Base-by-base conservation (phyloP, 2,329 filamentous ascomycete genomes). In the Pseudodiploospora longispora region DNA sequence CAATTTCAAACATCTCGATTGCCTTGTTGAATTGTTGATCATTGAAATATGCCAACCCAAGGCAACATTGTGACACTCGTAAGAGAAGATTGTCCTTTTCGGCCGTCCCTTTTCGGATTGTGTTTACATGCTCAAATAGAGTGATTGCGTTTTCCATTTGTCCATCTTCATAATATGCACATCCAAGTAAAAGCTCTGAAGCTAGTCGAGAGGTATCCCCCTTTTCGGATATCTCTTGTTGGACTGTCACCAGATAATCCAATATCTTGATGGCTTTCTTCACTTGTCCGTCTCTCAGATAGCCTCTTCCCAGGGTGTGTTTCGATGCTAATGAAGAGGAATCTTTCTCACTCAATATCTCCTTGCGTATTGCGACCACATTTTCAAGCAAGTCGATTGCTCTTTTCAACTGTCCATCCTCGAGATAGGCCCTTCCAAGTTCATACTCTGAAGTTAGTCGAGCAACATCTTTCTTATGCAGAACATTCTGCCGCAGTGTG, bases 301-400 rank as follows among this genome's bases (percentile, higher is more conserved):
- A 19, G 19, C 19, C 19, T 19, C 19, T 19, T 19, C 19, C 19
- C 19, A 19, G 19, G n/a, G 29, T 32, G 29, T 40, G 36, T 33
- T 43, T 6, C 37, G 36, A 47, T 31, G 27, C 31, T 36, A 46
- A 31, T 36, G 37, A 38, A 42, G 8, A 3, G 36, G 54, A 29
- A 3, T 46, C 35, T 6, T 49, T 41, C 12, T 33, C 45, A 40
- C 8, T 8, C 7, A 40, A 28, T 9, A 4, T 50, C 36, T 33
- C 36, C 34, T 47, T 44, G 33, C 27, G 3, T 4, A 50, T n/a
- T 6, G n/a, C 27, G 10, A 56, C 54, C 10, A 57, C 50, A 35
- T 55, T 48, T 38, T 55, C 48, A 3, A 57, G 44, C 7, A 59
- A 42, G 30, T 46, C 31, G 7, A 55, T 48, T 2, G 57, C 56